Percentiles rank a stretch among this genome's conserved stretches.
Conservation (phyloP, 306 rosid genomes). For the Senna tora region DNA sequence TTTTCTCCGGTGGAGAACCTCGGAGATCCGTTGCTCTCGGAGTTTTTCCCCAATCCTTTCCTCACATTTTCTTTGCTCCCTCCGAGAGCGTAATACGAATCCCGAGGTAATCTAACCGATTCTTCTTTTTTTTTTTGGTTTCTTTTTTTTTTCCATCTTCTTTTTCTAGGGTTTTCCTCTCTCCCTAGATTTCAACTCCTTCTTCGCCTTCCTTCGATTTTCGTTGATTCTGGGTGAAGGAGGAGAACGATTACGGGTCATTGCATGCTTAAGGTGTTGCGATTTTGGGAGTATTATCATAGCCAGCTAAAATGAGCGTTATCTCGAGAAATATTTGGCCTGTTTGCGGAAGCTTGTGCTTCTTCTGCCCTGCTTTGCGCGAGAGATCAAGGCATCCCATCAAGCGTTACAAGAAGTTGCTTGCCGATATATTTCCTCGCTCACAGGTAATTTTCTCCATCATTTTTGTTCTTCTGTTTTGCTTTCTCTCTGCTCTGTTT, state of each 20-base stretch:
- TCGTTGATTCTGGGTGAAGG: conserved; percentile 1
- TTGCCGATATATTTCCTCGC: conserved; percentile 79
- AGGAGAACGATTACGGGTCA: not conserved
- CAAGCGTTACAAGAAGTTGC: conserved; percentile 77
- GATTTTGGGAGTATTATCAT: not conserved
- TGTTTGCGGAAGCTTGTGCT: conserved; percentile 76
- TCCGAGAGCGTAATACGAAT: not conserved
- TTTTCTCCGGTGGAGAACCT: conserved; percentile 47
- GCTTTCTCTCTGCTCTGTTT: not conserved
- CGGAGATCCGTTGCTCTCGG: conserved; percentile 57
- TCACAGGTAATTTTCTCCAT: conserved; percentile 49
- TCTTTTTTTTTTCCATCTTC: not conserved
- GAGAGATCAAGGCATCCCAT: conserved; percentile 85
- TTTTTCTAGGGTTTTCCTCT: not conserved
- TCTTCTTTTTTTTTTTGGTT: not conserved
- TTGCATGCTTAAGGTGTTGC: not conserved
- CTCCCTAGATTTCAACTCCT: not conserved
- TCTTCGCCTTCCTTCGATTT: not conserved
- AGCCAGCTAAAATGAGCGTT: conserved; percentile 48
- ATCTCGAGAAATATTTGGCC: conserved; percentile 79
- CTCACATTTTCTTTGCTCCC: not conserved
- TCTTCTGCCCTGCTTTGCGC: conserved; percentile 75
- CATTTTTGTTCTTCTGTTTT: not conserved
- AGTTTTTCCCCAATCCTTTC: not conserved
- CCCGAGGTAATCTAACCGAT: not conserved